Conservation (phyloP, 371 early-diverging fungal species). For the Haplosporangium sp. region DNA sequence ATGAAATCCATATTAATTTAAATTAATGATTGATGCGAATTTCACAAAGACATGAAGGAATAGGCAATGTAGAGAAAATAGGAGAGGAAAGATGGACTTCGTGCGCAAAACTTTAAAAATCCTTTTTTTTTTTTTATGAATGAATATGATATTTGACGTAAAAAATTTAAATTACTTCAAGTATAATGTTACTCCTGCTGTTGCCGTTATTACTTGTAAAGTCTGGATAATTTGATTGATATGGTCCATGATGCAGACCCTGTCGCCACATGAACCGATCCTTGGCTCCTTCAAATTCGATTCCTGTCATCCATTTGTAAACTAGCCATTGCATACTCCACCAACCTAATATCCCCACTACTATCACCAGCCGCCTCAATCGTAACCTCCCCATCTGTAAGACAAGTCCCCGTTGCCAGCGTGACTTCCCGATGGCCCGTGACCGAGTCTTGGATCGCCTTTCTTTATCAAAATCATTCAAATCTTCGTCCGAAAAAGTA, state of each 20-base stretch:
- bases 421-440: conserved; percentile 37
- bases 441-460: conserved; percentile 41
- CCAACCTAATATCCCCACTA: conserved; percentile 28
- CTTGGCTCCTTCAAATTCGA: conserved; percentile 39
- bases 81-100: too few relatives aligned
- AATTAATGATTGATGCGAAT: background rate
- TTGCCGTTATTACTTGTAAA: background rate
- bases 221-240: conserved; percentile 7
- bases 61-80: background rate
- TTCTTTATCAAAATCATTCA: conserved; percentile 12
- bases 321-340: conserved; percentile 37
- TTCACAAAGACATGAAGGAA: too few relatives aligned
- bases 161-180: conserved; percentile 11
- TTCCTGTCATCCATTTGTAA: conserved; percentile 52
- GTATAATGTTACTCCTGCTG: conserved; percentile 15
- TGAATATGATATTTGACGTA: background rate
- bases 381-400: conserved; percentile 33
- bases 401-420: conserved; percentile 35
- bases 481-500: conserved; percentile 31
- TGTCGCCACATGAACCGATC: conserved; percentile 46
- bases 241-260: conserved; percentile 20
- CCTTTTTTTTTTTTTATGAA: too few relatives aligned
- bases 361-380: conserved; percentile 31
- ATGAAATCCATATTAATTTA: conserved; percentile 27
- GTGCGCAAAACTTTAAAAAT: too few relatives aligned